A percentile compares a stretch with the other conserved stretches of the same genome.
phyloP scores from a whole-genome alignment of 2,329 filamentous ascomycete genomes.

The Bipolaris gigantea region DNA sequence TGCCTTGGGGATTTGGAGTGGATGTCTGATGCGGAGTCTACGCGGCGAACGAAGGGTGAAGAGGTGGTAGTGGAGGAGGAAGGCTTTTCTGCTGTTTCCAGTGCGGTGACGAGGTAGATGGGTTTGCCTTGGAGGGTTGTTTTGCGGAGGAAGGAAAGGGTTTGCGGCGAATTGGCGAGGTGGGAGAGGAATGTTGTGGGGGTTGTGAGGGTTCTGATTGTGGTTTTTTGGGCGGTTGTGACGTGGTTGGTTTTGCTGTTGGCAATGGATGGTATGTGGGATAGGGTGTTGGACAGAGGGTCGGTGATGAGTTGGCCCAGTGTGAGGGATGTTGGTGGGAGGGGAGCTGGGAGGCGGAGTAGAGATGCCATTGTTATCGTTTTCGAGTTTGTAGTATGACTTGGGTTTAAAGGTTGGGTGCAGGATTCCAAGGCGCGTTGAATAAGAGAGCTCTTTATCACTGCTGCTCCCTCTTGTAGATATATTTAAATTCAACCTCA shows the following conservation, averaged over 20 bases:
- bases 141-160: conserved; percentile 27
- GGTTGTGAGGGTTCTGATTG: conserved; percentile 16
- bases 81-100: conserved; percentile 50
- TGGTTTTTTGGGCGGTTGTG: conserved; percentile 23
- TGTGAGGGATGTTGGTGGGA: conserved; percentile 23
- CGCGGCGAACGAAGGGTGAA: conserved; percentile 19
- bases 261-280: conserved; percentile 18
- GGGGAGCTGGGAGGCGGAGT: conserved; percentile 29
- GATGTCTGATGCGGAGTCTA: conserved; percentile 25
- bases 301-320: conserved; percentile 37
- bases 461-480: background rate
- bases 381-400: background rate
- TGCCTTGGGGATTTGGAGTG: conserved; percentile 1
- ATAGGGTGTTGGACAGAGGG: conserved; percentile 21
- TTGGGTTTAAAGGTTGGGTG: background rate
- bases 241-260: conserved; percentile 29
- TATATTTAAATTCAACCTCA: background rate
- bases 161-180: conserved; percentile 23
- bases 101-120: conserved; percentile 48
- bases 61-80: conserved; percentile 10
- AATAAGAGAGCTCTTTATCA: background rate
- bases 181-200: conserved; percentile 27
- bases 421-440: background rate
- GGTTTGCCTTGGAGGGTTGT: conserved; percentile 50
- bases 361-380: conserved; percentile 24